Base-by-base conservation (phyloP, 2,329 filamentous ascomycete genomes). In the Fusarium floridanum region DNA sequence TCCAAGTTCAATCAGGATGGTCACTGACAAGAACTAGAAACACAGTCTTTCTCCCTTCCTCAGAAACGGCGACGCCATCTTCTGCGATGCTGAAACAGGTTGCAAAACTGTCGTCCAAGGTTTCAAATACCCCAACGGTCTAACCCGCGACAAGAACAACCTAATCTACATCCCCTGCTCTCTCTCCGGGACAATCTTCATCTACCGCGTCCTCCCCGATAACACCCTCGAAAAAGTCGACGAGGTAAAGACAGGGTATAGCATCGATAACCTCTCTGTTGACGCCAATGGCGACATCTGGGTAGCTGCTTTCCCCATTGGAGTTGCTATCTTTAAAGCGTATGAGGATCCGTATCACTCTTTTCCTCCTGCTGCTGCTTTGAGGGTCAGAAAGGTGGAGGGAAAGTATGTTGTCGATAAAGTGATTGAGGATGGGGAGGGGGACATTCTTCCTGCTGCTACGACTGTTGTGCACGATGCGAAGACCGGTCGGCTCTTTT, bases 121-220 rank as follows among this genome's bases (percentile, higher is more conserved):
- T 10, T 72, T 80, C 4, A 66, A 68, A 14, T 80, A 77, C 50
- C 82, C 82, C 36, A 84, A 84, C 48, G 82, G 82, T 1, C 71
- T 83, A 2, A 67, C 66, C 1, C 71, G 32, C 2, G 75, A 74
- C 24, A 67, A 64, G 8, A 77, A 80, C 16, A 78, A 77, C 6
- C 72, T 78, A 0, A 39, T 84, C 11, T 84, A 83, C 53, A 75
- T 83, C 1, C 82, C 82, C 0, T 77, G 76, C 65, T 75, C 79
- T 0, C 56, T 78, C 3, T 48, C 66, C 0, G 80, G 80, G 0
- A 73, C 36, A 5, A 50, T 83, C 5, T 32, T 20, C 29, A 60
- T 78, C 11, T 78, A 65, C 63, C 65, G 66, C 6, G 22, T 62
- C 10, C 60, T 72, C 0, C 29, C 67, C 0, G 66, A 69, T 14